Percentiles rank a stretch among this genome's conserved stretches.
Conservation (phyloP, 2,329 filamentous ascomycete species). For the Ceratocystis ficicola region DNA sequence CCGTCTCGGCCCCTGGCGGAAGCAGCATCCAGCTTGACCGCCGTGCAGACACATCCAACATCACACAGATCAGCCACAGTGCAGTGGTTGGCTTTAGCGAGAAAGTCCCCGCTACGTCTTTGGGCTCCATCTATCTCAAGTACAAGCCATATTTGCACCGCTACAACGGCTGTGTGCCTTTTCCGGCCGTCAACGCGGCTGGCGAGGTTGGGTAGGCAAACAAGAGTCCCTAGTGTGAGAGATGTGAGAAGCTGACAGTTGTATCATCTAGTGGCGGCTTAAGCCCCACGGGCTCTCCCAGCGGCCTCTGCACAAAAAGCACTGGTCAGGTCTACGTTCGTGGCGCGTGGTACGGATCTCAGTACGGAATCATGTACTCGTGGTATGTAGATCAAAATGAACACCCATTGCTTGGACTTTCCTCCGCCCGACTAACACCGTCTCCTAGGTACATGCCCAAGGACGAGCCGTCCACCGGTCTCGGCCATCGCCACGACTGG, state of each 20-base stretch:
- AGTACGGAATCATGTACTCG: conserved; percentile 33
- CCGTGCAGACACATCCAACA: conserved; percentile 20
- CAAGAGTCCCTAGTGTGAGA: neutral
- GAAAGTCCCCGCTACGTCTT: conserved; percentile 27
- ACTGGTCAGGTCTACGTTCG: conserved; percentile 34
- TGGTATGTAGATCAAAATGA: conserved; percentile 25
- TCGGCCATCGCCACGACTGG: conserved; percentile 34
- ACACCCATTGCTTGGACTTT: neutral
- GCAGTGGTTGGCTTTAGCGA: conserved; percentile 29
- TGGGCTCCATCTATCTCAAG: conserved; percentile 28
- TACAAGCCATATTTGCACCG: conserved; percentile 29
- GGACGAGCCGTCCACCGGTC: conserved; percentile 30
- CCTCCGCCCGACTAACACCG: neutral
- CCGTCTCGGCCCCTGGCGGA: neutral
- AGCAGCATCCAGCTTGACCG: conserved; percentile 12
- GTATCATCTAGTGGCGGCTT: conserved; percentile 30
- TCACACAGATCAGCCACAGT: conserved; percentile 26
- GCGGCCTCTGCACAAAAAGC: conserved; percentile 28
- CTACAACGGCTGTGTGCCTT: conserved; percentile 51
- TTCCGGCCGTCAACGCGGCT: conserved; percentile 45
- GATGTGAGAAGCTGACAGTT: neutral
- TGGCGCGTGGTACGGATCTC: conserved; percentile 26
- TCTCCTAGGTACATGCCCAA: conserved; percentile 33
- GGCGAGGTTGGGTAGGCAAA: conserved; percentile 43
- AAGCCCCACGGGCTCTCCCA: conserved; percentile 27